A percentile compares a stretch with the other conserved stretches of the same genome.
Evolutionary conservation across 1,284 basidiomycete species (phyloP).

Genomic region (Naganishia sp.): DNA sequence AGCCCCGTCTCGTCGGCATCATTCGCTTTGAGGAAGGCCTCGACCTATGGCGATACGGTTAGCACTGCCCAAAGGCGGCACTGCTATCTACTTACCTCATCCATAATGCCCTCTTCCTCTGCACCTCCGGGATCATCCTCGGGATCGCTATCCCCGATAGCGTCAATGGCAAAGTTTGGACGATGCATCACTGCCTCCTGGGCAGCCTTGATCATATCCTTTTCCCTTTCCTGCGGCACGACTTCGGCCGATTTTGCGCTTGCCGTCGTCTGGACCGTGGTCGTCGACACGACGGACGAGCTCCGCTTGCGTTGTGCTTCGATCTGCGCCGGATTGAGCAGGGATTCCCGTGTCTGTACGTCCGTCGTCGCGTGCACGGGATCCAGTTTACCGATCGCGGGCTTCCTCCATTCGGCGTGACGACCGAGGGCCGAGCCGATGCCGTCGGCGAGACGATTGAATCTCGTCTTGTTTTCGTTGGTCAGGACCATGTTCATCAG

Average conservation of each 20-base stretch:
- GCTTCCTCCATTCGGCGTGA: constrained; percentile 63
- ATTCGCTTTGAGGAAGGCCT: constrained; percentile 80
- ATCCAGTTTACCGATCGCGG: constrained; percentile 81
- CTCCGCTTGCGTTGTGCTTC: constrained; percentile 37
- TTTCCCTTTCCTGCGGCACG: constrained; percentile 50
- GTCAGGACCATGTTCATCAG: constrained; percentile 84
- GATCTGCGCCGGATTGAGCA: constrained; percentile 60
- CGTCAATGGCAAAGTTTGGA: constrained; percentile 89
- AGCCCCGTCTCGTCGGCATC: constrained; percentile 71
- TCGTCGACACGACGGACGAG: constrained; percentile 43
- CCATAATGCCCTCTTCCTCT: constrained; percentile 74
- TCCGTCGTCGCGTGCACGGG: constrained; percentile 58
- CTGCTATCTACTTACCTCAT: constrained; percentile 63
- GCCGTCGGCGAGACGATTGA: constrained; percentile 73
- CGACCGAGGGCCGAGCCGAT: constrained; percentile 89
- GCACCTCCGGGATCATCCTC: constrained; percentile 65
- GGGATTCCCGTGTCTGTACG: constrained; percentile 80
- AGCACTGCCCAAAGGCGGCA: neutral
- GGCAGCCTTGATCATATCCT: constrained; percentile 69
- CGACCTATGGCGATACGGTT: constrained; percentile 59
- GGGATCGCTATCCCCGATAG: constrained; percentile 74
- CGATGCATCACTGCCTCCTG: constrained; percentile 83
- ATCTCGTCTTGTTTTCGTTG: constrained; percentile 60
- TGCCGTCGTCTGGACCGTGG: constrained; percentile 58
- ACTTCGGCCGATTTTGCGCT: constrained; percentile 55